Conservation (phyloP, 1,139 yeast species). For the Yamadazyma taylorii region DNA sequence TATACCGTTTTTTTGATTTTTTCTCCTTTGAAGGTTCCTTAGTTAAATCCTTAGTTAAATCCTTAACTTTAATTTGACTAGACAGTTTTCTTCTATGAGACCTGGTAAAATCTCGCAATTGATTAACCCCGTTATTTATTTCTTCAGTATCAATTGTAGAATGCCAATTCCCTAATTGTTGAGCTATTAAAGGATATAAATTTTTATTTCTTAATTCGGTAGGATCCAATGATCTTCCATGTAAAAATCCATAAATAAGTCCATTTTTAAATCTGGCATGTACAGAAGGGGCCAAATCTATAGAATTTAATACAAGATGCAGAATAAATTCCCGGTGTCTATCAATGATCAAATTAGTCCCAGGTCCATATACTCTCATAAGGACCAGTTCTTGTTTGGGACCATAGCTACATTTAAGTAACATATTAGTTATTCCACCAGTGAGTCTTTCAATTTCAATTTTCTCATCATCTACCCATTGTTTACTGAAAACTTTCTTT, state of each 20-base stretch:
- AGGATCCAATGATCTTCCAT: conserved; percentile 64
- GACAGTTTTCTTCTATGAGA: conserved; percentile 17
- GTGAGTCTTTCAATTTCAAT: conserved; percentile 48
- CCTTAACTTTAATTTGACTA: conserved; percentile 7
- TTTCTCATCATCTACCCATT: conserved; percentile 26
- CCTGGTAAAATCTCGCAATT: conserved; percentile 36
- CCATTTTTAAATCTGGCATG: conserved; percentile 74
- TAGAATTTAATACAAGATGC: conserved; percentile 61
- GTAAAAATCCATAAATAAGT: conserved; percentile 66
- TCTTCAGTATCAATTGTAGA: conserved; percentile 40
- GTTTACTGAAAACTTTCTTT: conserved; percentile 32
- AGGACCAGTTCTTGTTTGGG: conserved; percentile 42
- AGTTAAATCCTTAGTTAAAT: neutral
- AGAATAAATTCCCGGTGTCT: conserved; percentile 75
- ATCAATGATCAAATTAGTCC: conserved; percentile 72
- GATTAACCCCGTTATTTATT: conserved; percentile 53
- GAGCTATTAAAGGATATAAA: conserved; percentile 61
- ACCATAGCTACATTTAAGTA: conserved; percentile 49
- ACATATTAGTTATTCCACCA: conserved; percentile 82
- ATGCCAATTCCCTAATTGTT: conserved; percentile 75
- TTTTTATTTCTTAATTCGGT: conserved; percentile 49
- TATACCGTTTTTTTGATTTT: conserved; percentile 30
- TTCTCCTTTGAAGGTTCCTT: conserved; percentile 16
- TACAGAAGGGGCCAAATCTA: conserved; percentile 67
- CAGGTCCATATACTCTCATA: conserved; percentile 74